A percentile compares a stretch with the other conserved stretches of the same genome.
phyloP scores from a whole-genome alignment of 2,329 filamentous ascomycete genomes.

The Aspergillus neotritici region DNA sequence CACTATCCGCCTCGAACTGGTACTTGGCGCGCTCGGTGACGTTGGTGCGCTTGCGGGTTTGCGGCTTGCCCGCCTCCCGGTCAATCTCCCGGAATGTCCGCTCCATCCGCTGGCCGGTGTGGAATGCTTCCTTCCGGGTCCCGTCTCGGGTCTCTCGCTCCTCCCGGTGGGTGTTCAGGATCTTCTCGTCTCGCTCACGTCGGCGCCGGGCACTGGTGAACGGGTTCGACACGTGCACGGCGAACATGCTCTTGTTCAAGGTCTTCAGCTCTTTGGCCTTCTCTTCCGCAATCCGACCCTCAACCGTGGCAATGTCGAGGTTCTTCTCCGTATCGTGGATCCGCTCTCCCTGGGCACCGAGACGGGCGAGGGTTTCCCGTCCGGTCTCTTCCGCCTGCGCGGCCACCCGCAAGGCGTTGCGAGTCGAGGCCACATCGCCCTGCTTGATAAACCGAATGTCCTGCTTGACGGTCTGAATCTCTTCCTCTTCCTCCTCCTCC shows the following conservation, averaged over 20 bases:
- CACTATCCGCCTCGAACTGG: constrained; percentile 70
- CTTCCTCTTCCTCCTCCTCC: constrained; percentile 70
- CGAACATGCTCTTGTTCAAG: constrained; percentile 86
- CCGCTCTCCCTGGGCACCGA: constrained; percentile 73
- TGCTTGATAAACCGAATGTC: constrained; percentile 72
- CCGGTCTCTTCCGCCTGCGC: constrained; percentile 66
- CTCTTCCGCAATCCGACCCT: constrained; percentile 70
- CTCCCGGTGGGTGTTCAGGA: constrained; percentile 59
- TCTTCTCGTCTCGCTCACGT: constrained; percentile 59
- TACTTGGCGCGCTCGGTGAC: constrained; percentile 65
- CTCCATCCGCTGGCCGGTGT: constrained; percentile 54
- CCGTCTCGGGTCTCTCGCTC: constrained; percentile 54
- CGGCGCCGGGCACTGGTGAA: constrained; percentile 66
- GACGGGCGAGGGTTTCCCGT: constrained; percentile 63
- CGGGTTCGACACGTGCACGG: constrained; percentile 69
- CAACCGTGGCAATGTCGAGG: constrained; percentile 70
- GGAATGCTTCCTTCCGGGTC: constrained; percentile 51
- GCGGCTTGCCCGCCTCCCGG: constrained; percentile 43
- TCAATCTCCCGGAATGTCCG: constrained; percentile 61
- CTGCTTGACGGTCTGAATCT: constrained; percentile 65
- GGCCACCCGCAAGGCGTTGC: constrained; percentile 63
- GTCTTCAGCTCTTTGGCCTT: constrained; percentile 78
- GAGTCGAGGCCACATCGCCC: constrained; percentile 66
- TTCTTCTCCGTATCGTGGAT: constrained; percentile 79
- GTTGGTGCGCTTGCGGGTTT: constrained; percentile 48